phyloP scores from a whole-genome alignment of 2,329 filamentous ascomycete genomes.

The Delphinella strobiligena region DNA sequence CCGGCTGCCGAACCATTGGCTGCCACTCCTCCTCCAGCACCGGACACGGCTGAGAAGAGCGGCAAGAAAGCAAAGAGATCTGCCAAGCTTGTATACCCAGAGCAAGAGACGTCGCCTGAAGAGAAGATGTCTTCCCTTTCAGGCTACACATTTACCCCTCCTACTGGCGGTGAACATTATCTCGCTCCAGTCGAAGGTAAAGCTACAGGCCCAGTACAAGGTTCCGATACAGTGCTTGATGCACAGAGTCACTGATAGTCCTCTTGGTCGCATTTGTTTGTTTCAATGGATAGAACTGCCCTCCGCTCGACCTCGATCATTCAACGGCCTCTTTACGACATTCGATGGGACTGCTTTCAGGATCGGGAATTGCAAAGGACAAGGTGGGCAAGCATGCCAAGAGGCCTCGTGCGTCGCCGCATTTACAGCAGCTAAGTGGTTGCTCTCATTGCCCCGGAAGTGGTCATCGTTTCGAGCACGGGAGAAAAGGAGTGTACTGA shows the following conservation, averaged over 20 bases:
- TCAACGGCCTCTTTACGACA: background rate
- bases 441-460: conserved; percentile 4
- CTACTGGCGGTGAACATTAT: conserved; percentile 25
- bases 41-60: conserved; percentile 6
- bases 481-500: background rate
- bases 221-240: conserved; percentile 10
- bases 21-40: conserved; percentile 2
- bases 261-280: background rate
- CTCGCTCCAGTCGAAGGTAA: conserved; percentile 14
- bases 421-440: conserved; percentile 8
- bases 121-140: conserved; percentile 75
- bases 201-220: conserved; percentile 12
- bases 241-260: background rate
- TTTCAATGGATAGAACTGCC: background rate
- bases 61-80: conserved; percentile 45
- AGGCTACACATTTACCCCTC: conserved; percentile 57
- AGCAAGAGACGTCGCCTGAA: conserved; percentile 64
- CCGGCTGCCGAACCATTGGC: conserved; percentile 11
- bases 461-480: background rate
- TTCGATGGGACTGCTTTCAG: background rate
- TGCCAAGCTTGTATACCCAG: conserved; percentile 64
- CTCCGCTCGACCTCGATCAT: no score
- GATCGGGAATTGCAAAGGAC: no score
- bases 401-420: no score
- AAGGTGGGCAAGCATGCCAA: background rate